Evolutionary conservation across 1,139 yeast species (phyloP).

Genomic region (Scheffersomyces illinoinensis): DNA sequence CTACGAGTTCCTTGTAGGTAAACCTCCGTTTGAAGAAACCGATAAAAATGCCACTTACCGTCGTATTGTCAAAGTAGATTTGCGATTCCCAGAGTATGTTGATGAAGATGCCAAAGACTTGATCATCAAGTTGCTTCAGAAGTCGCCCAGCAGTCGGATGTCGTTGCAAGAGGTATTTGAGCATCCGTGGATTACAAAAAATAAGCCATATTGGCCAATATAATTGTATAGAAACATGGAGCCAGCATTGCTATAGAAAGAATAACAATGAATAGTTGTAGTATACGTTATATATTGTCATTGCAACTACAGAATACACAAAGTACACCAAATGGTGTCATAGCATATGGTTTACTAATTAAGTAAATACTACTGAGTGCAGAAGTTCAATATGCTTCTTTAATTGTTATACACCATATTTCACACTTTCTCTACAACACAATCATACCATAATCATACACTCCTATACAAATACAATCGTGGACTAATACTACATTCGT

Average conservation of each 20-base stretch:
- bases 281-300: background rate
- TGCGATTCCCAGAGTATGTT: slow-evolving; percentile 68
- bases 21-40: slow-evolving; percentile 88
- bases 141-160: slow-evolving; percentile 68
- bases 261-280: background rate
- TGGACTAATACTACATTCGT: background rate
- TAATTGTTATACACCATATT: background rate
- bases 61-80: slow-evolving; percentile 75
- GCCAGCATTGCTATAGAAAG: background rate
- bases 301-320: background rate
- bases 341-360: background rate
- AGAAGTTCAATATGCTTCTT: background rate
- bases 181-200: slow-evolving; percentile 83
- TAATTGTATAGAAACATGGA: background rate
- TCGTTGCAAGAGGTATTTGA: slow-evolving; percentile 57
- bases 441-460: background rate
- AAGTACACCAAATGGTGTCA: background rate
- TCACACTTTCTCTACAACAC: background rate
- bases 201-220: slow-evolving; percentile 49
- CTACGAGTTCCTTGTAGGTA: slow-evolving; percentile 84
- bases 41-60: slow-evolving; percentile 74
- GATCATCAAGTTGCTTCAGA: slow-evolving; percentile 58
- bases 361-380: too few relatives aligned
- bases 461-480: background rate
- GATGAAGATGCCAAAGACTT: slow-evolving; percentile 77